These are phyloP conservation scores for Ascodesmis nigricans DNA, from an alignment of 495 filamentous ascomycete species.

Conservation along the genomic window DNA sequence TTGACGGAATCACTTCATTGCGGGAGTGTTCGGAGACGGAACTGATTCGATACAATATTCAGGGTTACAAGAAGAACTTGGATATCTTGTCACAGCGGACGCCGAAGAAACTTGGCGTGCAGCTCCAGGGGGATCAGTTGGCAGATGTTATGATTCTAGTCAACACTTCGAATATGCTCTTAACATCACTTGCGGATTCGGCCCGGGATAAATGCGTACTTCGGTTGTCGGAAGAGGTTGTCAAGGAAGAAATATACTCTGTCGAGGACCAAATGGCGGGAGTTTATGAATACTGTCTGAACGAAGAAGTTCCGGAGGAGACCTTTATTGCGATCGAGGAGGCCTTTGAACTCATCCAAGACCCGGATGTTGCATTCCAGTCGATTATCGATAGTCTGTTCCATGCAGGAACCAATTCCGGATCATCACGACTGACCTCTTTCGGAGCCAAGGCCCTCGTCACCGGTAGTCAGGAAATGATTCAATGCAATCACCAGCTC, in stretches of 20 bases:
- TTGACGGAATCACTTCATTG: conserved; percentile 56
- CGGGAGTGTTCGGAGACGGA: conserved; percentile 62
- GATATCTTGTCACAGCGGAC: conserved; percentile 13
- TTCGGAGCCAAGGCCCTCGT: conserved; percentile 54
- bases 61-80: conserved; percentile 9
- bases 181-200: conserved; percentile 7
- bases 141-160: conserved; percentile 17
- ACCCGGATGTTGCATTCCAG: conserved; percentile 13
- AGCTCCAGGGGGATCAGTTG: conserved; percentile 7
- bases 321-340: conserved; percentile 18
- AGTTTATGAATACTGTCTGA: conserved; percentile 16
- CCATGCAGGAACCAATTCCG: conserved; percentile 8
- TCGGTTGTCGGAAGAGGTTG: conserved; percentile 13
- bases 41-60: conserved; percentile 36
- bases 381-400: conserved; percentile 15
- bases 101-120: conserved; percentile 9
- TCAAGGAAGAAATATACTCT: conserved; percentile 16
- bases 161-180: conserved; percentile 16
- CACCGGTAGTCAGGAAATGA: conserved; percentile 54
- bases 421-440: conserved; percentile 28
- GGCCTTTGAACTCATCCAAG: conserved; percentile 10
- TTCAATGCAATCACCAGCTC: conserved; percentile 41
- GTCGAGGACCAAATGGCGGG: conserved; percentile 16
- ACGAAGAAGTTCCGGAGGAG: conserved; percentile 11
- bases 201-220: conserved; percentile 16